Evolutionary conservation across 768 basidiomycete genomes (phyloP), one percentile per base, ranked within the genome.

Genomic region (Suillus subaureus): DNA sequence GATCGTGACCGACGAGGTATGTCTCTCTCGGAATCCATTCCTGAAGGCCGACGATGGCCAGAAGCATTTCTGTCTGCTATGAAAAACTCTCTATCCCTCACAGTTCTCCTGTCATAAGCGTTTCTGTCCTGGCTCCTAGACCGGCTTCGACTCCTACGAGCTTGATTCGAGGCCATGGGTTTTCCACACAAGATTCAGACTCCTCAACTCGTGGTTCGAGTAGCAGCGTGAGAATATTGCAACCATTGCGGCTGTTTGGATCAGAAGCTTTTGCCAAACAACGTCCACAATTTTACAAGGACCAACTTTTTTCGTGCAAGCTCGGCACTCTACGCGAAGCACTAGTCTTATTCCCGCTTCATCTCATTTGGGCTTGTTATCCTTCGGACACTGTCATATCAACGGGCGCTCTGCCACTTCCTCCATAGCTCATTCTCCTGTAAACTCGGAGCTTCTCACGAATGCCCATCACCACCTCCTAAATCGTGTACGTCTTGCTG

Each of bases 241-340:
- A 57, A 37, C 21, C 33, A 52, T 61, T 45, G 9, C 8, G 66
- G 51, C 72, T 74, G 74, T 77, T 74, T 74, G 74, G 72, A 70
- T 63, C 67, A 33, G n/a, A 71, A 49, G 75, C 63, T 43, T 66
- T 72, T 68, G 70, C 64, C 49, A 74, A 74, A 74, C 75, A 76
- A 74, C 52, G 56, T n/a, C n/a, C n/a, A n/a, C n/a, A n/a, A n/a
- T n/a, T n/a, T n/a, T n/a, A n/a, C n/a, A n/a, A n/a, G n/a, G n/a
- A n/a, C n/a, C n/a, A n/a, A n/a, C n/a, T n/a, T 23, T 54, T 28
- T 18, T 33, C 11, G 9, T 55, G 52, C 51, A 52, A 31, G 16
- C 18, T 54, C 9, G 18, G 28, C 52, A 52, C 51, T 51, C 15
- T 18, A 52, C 28, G 8, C 16, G 16, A 28, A 52, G 51, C 9